Conservation (phyloP, 106 monocot species). For the Vanilla planifolia region DNA sequence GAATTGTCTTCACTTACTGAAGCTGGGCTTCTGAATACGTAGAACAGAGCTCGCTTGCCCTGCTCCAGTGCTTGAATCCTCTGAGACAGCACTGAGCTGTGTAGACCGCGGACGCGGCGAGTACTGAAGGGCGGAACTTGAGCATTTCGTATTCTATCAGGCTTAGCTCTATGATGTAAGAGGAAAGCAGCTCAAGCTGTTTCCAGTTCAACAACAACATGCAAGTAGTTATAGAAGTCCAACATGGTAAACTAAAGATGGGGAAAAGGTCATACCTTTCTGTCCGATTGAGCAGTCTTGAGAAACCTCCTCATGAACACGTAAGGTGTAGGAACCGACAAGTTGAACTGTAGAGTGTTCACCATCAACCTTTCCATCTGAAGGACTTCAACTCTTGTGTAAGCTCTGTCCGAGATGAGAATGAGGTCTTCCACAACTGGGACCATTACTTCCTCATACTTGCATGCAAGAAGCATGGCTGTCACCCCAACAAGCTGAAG, state of each 20-base stretch:
- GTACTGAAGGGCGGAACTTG: slow-evolving; percentile 61
- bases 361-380: slow-evolving; percentile 81
- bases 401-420: slow-evolving; percentile 76
- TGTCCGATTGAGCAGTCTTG: slow-evolving; percentile 78
- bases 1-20: slow-evolving; percentile 29
- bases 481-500: slow-evolving; percentile 93
- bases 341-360: slow-evolving; percentile 73
- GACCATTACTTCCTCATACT: slow-evolving; percentile 90
- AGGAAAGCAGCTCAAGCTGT: slow-evolving; percentile 52
- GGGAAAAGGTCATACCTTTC: slow-evolving; percentile 29
- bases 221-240: neutral
- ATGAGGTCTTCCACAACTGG: slow-evolving; percentile 88
- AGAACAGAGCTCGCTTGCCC: slow-evolving; percentile 49
- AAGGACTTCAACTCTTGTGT: slow-evolving; percentile 66
- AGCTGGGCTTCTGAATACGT: slow-evolving; percentile 70
- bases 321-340: slow-evolving; percentile 87
- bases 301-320: slow-evolving; percentile 93
- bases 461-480: slow-evolving; percentile 94
- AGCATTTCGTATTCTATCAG: slow-evolving; percentile 85
- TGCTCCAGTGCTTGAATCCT: slow-evolving; percentile 63
- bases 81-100: slow-evolving; percentile 76
- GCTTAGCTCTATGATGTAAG: slow-evolving; percentile 57
- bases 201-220: neutral
- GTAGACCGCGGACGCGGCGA: slow-evolving; percentile 85
- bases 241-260: neutral